A percentile compares a stretch with the other conserved stretches of the same genome.
Evolutionary conservation across 2,329 filamentous ascomycete genomes (phyloP).

Genomic region (Bimuria novae-zelandiae): DNA sequence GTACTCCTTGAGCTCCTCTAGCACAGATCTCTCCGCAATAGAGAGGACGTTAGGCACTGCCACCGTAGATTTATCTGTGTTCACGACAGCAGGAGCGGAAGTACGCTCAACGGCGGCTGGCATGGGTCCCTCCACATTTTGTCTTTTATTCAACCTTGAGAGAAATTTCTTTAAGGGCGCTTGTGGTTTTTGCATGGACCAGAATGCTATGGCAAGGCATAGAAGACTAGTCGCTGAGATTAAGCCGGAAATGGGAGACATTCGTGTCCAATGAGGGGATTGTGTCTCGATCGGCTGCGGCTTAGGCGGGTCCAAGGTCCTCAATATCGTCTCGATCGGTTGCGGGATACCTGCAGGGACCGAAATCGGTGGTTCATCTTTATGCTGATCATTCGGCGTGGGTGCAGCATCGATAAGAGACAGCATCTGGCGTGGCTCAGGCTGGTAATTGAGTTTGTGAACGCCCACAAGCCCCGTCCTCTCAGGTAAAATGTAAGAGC

Average conservation of each 20-base stretch:
- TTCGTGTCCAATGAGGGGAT: not conserved
- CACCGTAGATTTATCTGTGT: conserved; percentile 3
- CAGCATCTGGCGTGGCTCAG: conserved; percentile 25
- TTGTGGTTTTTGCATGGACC: conserved; percentile 18
- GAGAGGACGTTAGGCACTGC: conserved; percentile 5
- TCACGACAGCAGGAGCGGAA: conserved; percentile 7
- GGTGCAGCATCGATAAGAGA: conserved; percentile 31
- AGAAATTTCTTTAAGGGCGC: conserved; percentile 22
- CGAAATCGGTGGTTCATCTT: conserved; percentile 25
- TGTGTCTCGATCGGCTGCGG: not conserved
- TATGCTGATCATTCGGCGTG: conserved; percentile 22
- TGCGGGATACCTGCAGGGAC: conserved; percentile 13
- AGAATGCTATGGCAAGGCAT: conserved; percentile 17
- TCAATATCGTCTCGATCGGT: conserved; percentile 8
- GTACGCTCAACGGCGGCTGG: conserved; percentile 13
- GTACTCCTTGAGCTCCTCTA: conserved; percentile 6
- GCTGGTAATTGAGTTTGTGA: conserved; percentile 40
- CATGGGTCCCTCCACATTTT: conserved; percentile 15
- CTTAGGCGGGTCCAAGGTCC: conserved; percentile 26
- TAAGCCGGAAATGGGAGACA: conserved; percentile 14
- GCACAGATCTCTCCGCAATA: not conserved
- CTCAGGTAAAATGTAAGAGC: conserved; percentile 35
- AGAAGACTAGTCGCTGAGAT: conserved; percentile 18
- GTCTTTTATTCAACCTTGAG: conserved; percentile 16
- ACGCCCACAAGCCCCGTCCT: conserved; percentile 46